Evolutionary conservation across 352 stramenopile species (phyloP).

Genomic region (Phytophthora quininea): DNA sequence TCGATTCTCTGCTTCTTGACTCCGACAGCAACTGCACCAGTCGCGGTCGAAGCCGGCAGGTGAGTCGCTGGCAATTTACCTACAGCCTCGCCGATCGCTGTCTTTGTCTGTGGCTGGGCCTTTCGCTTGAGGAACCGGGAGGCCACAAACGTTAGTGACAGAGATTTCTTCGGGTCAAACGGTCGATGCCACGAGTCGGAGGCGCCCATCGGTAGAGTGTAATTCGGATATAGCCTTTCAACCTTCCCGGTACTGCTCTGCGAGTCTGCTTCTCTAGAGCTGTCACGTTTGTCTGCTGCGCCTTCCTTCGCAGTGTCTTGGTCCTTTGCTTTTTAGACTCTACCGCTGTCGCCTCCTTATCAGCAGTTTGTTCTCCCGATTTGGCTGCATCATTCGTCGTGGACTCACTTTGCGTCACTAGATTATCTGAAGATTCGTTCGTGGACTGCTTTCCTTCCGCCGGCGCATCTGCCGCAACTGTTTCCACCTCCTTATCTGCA

Average conservation of each 20-base stretch:
- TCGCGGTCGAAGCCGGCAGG: neutral
- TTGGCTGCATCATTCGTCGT: too few species aligned
- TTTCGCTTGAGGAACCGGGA: slow-evolving; percentile 65
- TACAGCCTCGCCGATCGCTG: neutral
- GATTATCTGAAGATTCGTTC: neutral
- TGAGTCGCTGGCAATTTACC: neutral
- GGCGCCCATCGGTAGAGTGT: slow-evolving; percentile 44
- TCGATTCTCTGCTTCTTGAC: slow-evolving; percentile 21
- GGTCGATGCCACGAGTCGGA: slow-evolving; percentile 46
- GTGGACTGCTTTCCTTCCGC: neutral
- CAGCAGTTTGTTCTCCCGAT: too few species aligned
- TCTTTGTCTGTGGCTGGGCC: slow-evolving; percentile 6
- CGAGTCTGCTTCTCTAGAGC: neutral
- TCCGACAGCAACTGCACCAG: neutral
- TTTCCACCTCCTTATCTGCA: neutral
- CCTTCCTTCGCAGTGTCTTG: too few species aligned
- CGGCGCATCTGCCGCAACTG: slow-evolving; percentile 14
- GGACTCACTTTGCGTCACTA: neutral
- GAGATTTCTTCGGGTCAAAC: slow-evolving; percentile 45
- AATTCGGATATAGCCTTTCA: slow-evolving; percentile 49
- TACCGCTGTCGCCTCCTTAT: too few species aligned
- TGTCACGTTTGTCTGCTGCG: too few species aligned
- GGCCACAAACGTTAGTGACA: slow-evolving; percentile 62
- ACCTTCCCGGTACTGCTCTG: slow-evolving; percentile 13
- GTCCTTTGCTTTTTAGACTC: too few species aligned